Conservation (phyloP, 1,139 yeast species). For the Pichia sp. region DNA sequence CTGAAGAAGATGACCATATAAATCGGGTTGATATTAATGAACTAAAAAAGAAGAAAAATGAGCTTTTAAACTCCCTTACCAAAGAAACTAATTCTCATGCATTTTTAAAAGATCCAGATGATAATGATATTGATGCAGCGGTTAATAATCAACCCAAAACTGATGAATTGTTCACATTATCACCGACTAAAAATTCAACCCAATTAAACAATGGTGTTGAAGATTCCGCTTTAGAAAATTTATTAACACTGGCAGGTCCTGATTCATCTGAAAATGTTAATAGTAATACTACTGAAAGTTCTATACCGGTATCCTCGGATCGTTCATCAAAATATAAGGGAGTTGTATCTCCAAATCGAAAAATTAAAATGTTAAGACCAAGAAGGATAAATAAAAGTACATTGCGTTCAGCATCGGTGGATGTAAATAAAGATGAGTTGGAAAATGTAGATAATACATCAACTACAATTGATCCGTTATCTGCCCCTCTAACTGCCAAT, state of each 20-base stretch:
- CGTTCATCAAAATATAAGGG: neutral
- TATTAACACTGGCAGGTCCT: conserved; percentile 6
- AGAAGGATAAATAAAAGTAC: conserved; percentile 36
- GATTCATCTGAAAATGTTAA: neutral
- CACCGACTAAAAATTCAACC: conserved; percentile 5
- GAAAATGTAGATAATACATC: conserved; percentile 8
- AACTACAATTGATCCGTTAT: conserved; percentile 34
- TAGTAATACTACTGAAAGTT: neutral
- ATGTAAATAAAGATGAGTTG: conserved; percentile 8
- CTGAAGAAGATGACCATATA: neutral
- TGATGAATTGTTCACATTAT: conserved; percentile 7
- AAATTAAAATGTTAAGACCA: conserved; percentile 36
- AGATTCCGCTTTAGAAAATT: conserved; percentile 19
- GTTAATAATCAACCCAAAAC: neutral
- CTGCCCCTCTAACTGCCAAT: conserved; percentile 16
- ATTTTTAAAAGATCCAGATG: conserved; percentile 9
- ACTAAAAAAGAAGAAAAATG: conserved; percentile 25
- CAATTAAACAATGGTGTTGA: conserved; percentile 2
- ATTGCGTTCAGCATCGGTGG: conserved; percentile 3
- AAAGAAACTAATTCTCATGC: conserved; percentile 11
- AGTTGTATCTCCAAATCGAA: conserved; percentile 32
- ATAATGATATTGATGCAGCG: neutral
- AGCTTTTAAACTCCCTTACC: conserved; percentile 30
- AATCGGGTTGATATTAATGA: conserved; percentile 19
- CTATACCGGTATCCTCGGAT: neutral